These are phyloP conservation scores for Tetracentron sinense DNA, from an alignment of 164 flowering plant species.

Conservation along the genomic window DNA sequence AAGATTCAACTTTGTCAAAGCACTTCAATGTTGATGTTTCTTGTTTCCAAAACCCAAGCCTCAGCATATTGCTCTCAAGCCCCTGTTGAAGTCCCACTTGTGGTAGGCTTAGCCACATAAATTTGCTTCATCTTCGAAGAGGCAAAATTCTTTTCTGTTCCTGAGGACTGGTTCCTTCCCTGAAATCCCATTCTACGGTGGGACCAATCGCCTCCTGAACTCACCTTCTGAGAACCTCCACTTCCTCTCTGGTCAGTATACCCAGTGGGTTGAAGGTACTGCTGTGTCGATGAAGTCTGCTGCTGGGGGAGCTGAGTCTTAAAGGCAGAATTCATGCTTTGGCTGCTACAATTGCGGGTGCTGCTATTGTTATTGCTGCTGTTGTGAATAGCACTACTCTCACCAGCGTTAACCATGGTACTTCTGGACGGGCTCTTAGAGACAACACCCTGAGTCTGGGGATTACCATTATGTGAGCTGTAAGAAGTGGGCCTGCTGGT, in stretches of 20 bases:
- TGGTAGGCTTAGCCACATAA: slow-evolving; percentile 79
- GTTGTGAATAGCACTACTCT: slow-evolving; percentile 18
- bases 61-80: slow-evolving; percentile 9
- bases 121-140: slow-evolving; percentile 71
- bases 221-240: slow-evolving; percentile 40
- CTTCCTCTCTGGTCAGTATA: slow-evolving; percentile 53
- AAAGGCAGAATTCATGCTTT: slow-evolving; percentile 19
- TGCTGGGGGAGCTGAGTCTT: slow-evolving; percentile 48
- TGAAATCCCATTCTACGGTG: slow-evolving; percentile 66
- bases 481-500: slow-evolving; percentile 17
- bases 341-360: slow-evolving; percentile 27
- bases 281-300: slow-evolving; percentile 32
- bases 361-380: too few species aligned
- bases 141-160: slow-evolving; percentile 46
- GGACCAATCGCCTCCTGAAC: slow-evolving; percentile 53
- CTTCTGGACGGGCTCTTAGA: slow-evolving; percentile 32
- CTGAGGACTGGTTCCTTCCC: slow-evolving; percentile 53
- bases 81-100: slow-evolving; percentile 30
- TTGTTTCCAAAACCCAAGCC: too few species aligned
- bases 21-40: too few species aligned
- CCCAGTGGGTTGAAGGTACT: slow-evolving; percentile 38
- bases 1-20: too few species aligned
- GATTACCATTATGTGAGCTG: slow-evolving; percentile 16
- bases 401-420: slow-evolving; percentile 23
- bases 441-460: slow-evolving; percentile 19